Evolutionary conservation across 768 basidiomycete species (phyloP), one percentile per base, ranked within the genome.

Genomic region (Lactarius sp.): DNA sequence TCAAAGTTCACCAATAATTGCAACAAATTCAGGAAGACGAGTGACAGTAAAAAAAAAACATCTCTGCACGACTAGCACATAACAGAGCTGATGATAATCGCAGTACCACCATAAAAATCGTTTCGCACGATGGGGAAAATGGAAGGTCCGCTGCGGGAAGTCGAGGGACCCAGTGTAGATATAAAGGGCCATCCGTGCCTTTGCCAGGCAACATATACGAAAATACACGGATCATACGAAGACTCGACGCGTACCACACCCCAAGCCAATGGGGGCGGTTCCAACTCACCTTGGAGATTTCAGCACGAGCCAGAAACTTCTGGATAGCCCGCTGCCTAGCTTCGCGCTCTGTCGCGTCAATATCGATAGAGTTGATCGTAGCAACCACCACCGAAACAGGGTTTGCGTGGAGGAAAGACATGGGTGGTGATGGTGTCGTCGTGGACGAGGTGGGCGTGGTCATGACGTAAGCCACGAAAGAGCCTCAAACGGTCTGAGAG

Each of bases 371-470:
- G 63, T 72, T 64, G 44, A 75, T 56, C 53, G 77, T 16, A 27
- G 57, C 37, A 42, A 59, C 64, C 68, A 59, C 64, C 69, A 77
- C 75, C 70, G 78, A 75, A 68, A 78, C 69, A 36, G 75, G 74
- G 59, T 62, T 64, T 31, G 76, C 80, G 62, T 80, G 79, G 62
- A 84, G 77, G 78, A 82, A 88, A 72, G 81, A 75, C 73, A 85
- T 79, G 67, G 86, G 85, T 31, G 90, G 90, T 55, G 90, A 92
- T 70, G 87, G 85, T 62, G 90, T 90, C 72, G 90, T 92, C 70
- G 87, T 81, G 66, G 89, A 88, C 69, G 88, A 91, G 65, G 87
- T 84, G 61, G 90, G 87, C 44, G 89, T 86, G 70, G 88, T 85
- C 90, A 91, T 92, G 42, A 27, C 52, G 41, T 53, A 53, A 33